Evolutionary conservation across 2,329 filamentous ascomycete species (phyloP).

Genomic region (Sporothrix sp.): DNA sequence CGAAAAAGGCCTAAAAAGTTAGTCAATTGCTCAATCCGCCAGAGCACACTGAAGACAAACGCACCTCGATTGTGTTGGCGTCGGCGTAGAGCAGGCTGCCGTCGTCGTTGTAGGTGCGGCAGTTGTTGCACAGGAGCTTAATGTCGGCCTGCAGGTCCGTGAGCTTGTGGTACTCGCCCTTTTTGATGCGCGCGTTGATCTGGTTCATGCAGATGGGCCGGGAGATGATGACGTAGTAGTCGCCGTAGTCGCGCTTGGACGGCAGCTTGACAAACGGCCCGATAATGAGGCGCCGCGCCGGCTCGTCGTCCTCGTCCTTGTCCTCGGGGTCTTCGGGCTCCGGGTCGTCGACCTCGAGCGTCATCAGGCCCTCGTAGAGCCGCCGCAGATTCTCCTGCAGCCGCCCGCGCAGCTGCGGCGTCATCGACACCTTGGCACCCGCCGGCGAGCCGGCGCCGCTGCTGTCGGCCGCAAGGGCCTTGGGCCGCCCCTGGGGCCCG

Average conservation of each 20-base stretch:
- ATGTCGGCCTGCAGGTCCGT: slow-evolving; percentile 77
- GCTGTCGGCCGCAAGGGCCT: slow-evolving; percentile 44
- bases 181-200: slow-evolving; percentile 91
- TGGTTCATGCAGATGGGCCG: slow-evolving; percentile 93
- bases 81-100: slow-evolving; percentile 85
- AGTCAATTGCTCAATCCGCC: no score
- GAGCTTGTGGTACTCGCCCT: slow-evolving; percentile 78
- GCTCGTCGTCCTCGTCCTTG: slow-evolving; percentile 45
- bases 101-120: slow-evolving; percentile 93
- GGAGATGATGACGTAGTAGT: slow-evolving; percentile 91
- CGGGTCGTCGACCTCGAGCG: slow-evolving; percentile 68
- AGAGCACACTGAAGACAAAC: slow-evolving; percentile 26
- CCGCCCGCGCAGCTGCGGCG: slow-evolving; percentile 58
- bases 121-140: slow-evolving; percentile 77
- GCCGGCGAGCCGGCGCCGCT: background rate
- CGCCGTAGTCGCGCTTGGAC: slow-evolving; percentile 78
- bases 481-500: slow-evolving; percentile 59
- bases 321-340: slow-evolving; percentile 44
- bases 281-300: slow-evolving; percentile 69
- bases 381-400: slow-evolving; percentile 70
- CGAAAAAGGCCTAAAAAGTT: slow-evolving; percentile 45
- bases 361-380: slow-evolving; percentile 72
- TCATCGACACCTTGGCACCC: slow-evolving; percentile 28
- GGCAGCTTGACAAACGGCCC: slow-evolving; percentile 90
- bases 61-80: slow-evolving; percentile 85